A percentile compares a stretch with the other conserved stretches of the same genome.
phyloP scores from a whole-genome alignment of 768 basidiomycete genomes.

The Lactarius vividus region DNA sequence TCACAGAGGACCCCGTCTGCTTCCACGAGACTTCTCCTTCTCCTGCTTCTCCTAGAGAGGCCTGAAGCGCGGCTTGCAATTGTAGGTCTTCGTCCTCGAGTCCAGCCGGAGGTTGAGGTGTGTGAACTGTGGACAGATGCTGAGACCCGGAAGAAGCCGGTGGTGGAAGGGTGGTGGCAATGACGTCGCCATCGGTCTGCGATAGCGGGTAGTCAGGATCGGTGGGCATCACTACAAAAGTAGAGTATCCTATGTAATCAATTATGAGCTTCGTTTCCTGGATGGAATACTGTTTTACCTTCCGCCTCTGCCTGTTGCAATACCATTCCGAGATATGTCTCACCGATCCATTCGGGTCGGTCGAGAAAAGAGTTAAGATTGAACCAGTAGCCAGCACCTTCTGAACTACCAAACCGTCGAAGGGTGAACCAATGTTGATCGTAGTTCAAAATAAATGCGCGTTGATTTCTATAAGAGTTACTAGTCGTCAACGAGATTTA shows the following conservation, averaged over 20 bases:
- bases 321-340: conserved; percentile 80
- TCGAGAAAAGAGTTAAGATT: conserved; percentile 77
- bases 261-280: conserved; percentile 9
- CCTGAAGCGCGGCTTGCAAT: conserved; percentile 83
- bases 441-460: conserved; percentile 85
- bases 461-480: conserved; percentile 55
- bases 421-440: conserved; percentile 89
- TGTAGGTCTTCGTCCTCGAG: conserved; percentile 85
- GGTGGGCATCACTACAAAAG: conserved; percentile 68
- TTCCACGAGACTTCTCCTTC: conserved; percentile 3
- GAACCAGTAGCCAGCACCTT: conserved; percentile 74
- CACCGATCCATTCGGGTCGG: conserved; percentile 79
- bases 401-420: conserved; percentile 66
- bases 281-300: conserved; percentile 45
- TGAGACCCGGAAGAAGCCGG: conserved; percentile 38
- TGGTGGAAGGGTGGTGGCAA: conserved; percentile 63
- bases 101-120: conserved; percentile 29
- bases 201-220: conserved; percentile 59
- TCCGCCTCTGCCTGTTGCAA: conserved; percentile 84
- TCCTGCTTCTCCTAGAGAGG: conserved; percentile 49
- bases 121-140: conserved; percentile 17
- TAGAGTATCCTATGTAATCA: conserved; percentile 63
- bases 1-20: neutral
- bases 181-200: conserved; percentile 66
- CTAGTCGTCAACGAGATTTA: conserved; percentile 18